Evolutionary conservation across 495 filamentous ascomycete species (phyloP).

Genomic region (Letharia lupina): DNA sequence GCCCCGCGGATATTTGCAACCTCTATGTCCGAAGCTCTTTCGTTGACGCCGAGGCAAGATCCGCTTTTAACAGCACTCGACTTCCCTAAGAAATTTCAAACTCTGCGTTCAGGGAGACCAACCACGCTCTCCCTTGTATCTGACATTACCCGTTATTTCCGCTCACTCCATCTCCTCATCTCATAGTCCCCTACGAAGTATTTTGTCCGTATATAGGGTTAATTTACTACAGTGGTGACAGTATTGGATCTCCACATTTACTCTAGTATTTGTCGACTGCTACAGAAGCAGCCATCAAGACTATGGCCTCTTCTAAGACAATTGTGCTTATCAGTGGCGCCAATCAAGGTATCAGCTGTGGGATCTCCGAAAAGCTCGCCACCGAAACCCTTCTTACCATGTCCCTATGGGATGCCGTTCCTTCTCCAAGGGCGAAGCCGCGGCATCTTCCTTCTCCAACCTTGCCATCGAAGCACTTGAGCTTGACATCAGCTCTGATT

Average conservation of each 20-base stretch:
- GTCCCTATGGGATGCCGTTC: slow-evolving; percentile 35
- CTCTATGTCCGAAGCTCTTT: too few relatives aligned
- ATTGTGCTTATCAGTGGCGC: slow-evolving; percentile 39
- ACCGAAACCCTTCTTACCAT: slow-evolving; percentile 31
- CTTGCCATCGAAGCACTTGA: slow-evolving; percentile 29
- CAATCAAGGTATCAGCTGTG: slow-evolving; percentile 42
- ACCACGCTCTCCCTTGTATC: not conserved
- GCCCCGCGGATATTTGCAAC: too few relatives aligned
- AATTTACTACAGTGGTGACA: too few relatives aligned
- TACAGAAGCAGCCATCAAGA: not conserved
- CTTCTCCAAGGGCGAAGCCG: slow-evolving; percentile 23
- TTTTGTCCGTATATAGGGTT: not conserved
- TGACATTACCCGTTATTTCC: too few relatives aligned
- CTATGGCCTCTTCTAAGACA: slow-evolving; percentile 18
- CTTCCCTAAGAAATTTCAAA: too few relatives aligned
- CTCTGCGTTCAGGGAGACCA: not conserved
- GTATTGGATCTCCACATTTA: too few relatives aligned
- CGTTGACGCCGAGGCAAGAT: too few relatives aligned
- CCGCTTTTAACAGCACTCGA: too few relatives aligned
- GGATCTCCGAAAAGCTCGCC: slow-evolving; percentile 31
- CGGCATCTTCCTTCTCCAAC: slow-evolving; percentile 20
- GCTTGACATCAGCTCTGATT: slow-evolving; percentile 38
- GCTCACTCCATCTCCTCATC: not conserved
- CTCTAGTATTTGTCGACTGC: not conserved
- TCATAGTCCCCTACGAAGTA: not conserved